Percentiles rank a stretch among this genome's conserved stretches.
Evolutionary conservation across 345 rosid genomes (phyloP).

Genomic region (Erodium maritimum): DNA sequence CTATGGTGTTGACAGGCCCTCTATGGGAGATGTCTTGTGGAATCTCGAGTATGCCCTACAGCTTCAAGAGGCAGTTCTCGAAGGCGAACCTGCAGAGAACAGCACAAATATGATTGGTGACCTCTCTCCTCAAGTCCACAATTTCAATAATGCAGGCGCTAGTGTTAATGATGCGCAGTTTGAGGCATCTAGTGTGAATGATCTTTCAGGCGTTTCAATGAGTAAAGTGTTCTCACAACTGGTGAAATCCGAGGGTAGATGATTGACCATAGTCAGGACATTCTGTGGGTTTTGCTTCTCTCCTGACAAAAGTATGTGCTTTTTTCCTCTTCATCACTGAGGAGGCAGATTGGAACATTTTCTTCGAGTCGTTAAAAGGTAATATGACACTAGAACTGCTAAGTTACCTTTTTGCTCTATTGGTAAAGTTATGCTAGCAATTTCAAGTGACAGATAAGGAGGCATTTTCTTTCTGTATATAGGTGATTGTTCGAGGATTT

Average conservation of each 20-base stretch:
- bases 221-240: slow-evolving; percentile 15
- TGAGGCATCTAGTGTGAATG: slow-evolving; percentile 5
- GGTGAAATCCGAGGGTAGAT: slow-evolving; percentile 13
- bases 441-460: background rate
- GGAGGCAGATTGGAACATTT: background rate
- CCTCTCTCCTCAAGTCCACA: slow-evolving; percentile 13
- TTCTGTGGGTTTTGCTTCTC: background rate
- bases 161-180: slow-evolving; percentile 5
- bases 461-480: background rate
- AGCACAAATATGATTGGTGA: slow-evolving; percentile 14
- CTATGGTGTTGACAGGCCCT: slow-evolving; percentile 66
- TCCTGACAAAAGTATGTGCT: background rate
- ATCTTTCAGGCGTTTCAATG: slow-evolving; percentile 9
- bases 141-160: slow-evolving; percentile 3
- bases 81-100: slow-evolving; percentile 11
- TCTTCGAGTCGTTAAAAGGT: background rate
- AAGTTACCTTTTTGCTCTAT: no score
- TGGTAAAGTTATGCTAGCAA: no score
- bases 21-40: slow-evolving; percentile 90
- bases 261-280: background rate
- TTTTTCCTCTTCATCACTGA: background rate
- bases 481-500: background rate
- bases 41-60: slow-evolving; percentile 82
- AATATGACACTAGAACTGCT: background rate
- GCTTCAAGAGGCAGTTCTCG: slow-evolving; percentile 28